A percentile compares a stretch with the other conserved stretches of the same genome.
Evolutionary conservation across 2,329 filamentous ascomycete genomes (phyloP).

Genomic region (Xylaria polymorpha): DNA sequence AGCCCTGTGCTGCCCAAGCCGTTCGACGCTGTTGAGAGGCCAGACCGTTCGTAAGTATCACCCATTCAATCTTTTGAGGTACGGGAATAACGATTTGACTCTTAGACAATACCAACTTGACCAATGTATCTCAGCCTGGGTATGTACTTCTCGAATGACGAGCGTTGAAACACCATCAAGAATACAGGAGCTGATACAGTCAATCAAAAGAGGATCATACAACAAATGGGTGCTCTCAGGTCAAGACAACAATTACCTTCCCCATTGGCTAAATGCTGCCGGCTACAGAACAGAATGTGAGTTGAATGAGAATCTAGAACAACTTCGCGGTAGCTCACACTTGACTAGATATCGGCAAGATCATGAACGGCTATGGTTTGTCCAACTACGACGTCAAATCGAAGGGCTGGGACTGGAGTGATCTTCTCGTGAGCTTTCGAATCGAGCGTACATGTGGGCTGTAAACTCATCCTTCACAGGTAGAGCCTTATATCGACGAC

Average conservation of each 20-base stretch:
- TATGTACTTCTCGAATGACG: not conserved
- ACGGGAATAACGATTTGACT: not conserved
- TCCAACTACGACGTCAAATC: constrained; percentile 54
- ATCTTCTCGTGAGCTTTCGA: not conserved
- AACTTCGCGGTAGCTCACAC: not conserved
- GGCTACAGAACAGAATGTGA: constrained; percentile 58
- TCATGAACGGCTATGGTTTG: constrained; percentile 58
- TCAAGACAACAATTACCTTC: constrained; percentile 57
- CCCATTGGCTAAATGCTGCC: constrained; percentile 57
- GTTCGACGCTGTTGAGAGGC: constrained; percentile 43
- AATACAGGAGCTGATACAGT: not conserved
- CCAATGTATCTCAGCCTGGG: constrained; percentile 41
- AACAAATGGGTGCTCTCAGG: constrained; percentile 57
- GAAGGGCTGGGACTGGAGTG: constrained; percentile 44
- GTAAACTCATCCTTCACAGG: constrained; percentile 23
- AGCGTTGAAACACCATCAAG: not conserved
- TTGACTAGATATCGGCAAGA: constrained; percentile 52
- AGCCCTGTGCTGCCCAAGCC: constrained; percentile 47
- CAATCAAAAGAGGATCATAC: constrained; percentile 43
- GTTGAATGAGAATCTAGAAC: not conserved
- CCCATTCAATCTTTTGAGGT: not conserved
- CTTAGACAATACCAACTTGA: constrained; percentile 48
- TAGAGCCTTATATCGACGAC: constrained; percentile 48
- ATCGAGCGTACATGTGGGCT: not conserved
- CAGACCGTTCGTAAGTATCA: constrained; percentile 38